These are phyloP conservation scores for Holtermannia corniformis DNA, from an alignment of 768 basidiomycete species.

Conservation along the genomic window DNA sequence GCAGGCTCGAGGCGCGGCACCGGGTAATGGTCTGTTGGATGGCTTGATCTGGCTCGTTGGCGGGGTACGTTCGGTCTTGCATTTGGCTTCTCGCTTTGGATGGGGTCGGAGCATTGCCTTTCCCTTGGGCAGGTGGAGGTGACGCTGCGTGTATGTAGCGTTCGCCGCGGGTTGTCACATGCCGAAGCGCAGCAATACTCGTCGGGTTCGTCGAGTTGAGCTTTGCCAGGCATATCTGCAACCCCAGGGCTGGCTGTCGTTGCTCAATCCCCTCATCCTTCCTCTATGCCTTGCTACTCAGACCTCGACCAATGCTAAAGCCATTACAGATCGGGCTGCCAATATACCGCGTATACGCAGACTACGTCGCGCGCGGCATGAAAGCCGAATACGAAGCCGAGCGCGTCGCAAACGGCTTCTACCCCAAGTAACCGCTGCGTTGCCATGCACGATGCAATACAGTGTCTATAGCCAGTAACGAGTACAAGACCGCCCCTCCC, in stretches of 20 bases:
- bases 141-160: no score
- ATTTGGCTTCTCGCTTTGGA: no score
- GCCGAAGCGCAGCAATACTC: no score
- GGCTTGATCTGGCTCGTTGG: conserved; percentile 45
- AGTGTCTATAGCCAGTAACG: no score
- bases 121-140: no score
- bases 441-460: not conserved
- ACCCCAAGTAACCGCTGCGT: not conserved
- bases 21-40: conserved; percentile 55
- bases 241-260: no score
- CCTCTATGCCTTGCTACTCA: not conserved
- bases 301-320: not conserved
- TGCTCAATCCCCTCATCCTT: no score
- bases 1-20: conserved; percentile 56
- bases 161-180: no score
- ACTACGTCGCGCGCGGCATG: conserved; percentile 7
- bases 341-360: conserved; percentile 37
- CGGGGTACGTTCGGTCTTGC: conserved; percentile 46
- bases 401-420: not conserved
- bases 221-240: no score
- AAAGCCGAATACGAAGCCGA: not conserved
- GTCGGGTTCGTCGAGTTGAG: no score
- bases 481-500: not conserved
- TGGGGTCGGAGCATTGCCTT: no score
- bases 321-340: conserved; percentile 32